Base-by-base conservation (phyloP, 805 yeast species). In the Pichia scutulata region DNA sequence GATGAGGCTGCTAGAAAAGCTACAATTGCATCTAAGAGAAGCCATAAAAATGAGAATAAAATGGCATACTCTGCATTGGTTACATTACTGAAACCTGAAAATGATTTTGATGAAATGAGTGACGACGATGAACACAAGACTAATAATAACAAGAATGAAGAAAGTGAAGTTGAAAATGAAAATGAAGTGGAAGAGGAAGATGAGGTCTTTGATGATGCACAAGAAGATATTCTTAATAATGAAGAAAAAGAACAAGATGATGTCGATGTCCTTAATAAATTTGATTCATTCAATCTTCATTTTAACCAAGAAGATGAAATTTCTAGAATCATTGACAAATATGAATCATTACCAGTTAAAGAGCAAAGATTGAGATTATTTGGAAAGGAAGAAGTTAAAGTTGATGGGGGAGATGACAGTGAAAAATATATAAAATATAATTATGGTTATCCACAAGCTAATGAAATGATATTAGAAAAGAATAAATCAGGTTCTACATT, bases 221-320 rank as follows among this genome's bases (percentile, higher is more conserved):
- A 46, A 7, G 53, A 51, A 7, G 59, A 56, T 16, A 54, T 46
- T 12, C 51, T 24, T 67, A 56, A 75, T 71, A 23, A 62, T 53
- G 74, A 61, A 7, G 73, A 68, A 13, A 74, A 69, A 23, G 65
- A 66, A 44, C 74, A 69, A 18, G 72, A 66, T 6, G 71, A 69
- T 44, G 48, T 56, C 12, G 62, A 66, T 40, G 51, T 51, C 19
- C 43, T 50, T 5, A 57, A 60, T 47, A 52, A 52, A 43, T 56
- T 45, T 44, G 97, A 92, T 67, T 87, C 95, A 0, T 89, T 86
- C 58, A 86, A 86, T 53, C 60, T 68, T 13, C 98, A 90, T 64
- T 90, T 85, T 65, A 84, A 82, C 44, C 67, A 71, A 21, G 65
- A 75, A 5, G 76, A 74, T 2, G 64, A 66, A 12, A 60, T 76